Base-by-base conservation (phyloP, 768 basidiomycete species). In the Boletus tomentosulus region DNA sequence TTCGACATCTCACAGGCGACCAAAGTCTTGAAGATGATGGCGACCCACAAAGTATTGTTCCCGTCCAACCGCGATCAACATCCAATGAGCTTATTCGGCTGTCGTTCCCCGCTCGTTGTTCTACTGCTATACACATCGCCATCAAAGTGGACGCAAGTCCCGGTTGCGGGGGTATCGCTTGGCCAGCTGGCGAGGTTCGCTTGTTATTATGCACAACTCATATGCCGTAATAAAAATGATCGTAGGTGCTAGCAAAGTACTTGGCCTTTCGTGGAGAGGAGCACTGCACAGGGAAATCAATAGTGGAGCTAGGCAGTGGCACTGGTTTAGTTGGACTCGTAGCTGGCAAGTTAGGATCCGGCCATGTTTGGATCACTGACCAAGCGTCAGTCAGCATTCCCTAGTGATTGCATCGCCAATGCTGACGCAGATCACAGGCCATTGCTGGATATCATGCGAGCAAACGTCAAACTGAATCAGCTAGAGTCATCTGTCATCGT, bases 261-360 rank as follows among this genome's bases (percentile, higher is more conserved):
- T 74, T 97, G 33, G 74, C 83, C 16, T 76, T 81, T 43, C 76
- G 79, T 44, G 82, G 81, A 0, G 62, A 72, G 2, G 59, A 60
- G 3, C 79, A 76, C 46, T 71, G 95, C 28, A 56, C 71, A 27
- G 78, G 78, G 45, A 83, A 78, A 67, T 79, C 66, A 30, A 72
- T 95, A 12, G 66, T 97, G 16, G 94, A 98, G 65, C 79, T 98
- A 2, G 94, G 94, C 5, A 88, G 88, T 59, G 94, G 94, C 2
- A 98, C 94, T 3, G 94, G 94, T 16, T 77, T 98, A 24, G 92
- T 96, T n/a, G 93, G 93, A 9, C 79, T 98, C 27, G 84, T 87
- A 6, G 86, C 87, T 3, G 92, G 79, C 6, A 75, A 78, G 46
- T 78, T 94, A 16, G 84, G 85, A 19, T 19, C 19, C 41, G 78